Base-by-base conservation (phyloP, 352 stramenopile species). In the Globisporangium emineosum region DNA sequence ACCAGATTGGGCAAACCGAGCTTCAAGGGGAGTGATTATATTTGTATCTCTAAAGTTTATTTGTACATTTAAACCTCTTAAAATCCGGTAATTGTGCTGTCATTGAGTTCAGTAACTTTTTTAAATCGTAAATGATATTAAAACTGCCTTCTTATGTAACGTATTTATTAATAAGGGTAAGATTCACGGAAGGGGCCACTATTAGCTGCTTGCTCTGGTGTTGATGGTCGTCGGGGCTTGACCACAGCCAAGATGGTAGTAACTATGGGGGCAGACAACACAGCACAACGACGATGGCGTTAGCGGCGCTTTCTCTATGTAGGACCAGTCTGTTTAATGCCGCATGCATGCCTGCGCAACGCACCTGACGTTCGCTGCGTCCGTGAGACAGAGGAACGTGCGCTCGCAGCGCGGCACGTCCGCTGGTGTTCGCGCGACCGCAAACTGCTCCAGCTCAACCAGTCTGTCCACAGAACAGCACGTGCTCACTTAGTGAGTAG, bases 361-460 rank as follows among this genome's bases (percentile, higher is more conserved):
- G 45, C 62, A 86, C 78, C 78, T 86, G 66, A 87, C 75, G 62
- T 76, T 83, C n/a, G 66, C 66, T 10, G 64, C 67, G 54, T 87
- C 69, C 57, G 64, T 79, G 51, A 87, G 69, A 50, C 78, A 79
- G 23, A 87, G 61, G 55, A 84, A 84, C 27, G 68, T 73, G 60
- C 45, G 65, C 54, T 72, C 62, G 37, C 53, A 29, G 4, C 19
- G 49, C 42, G 56, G 56, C 27, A 33, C 17, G 0, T 5, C 19
- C 2, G 47, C 43, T 25, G 5, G 62, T 13, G 60, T 51, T 32
- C 72, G 69, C 30, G 64, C 30, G 32, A 66, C 52, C 8, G 68
- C 74, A 32, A 65, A 71, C 62, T 75, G 59, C 55, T 86, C 65
- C 37, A 84, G 66, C 57, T 67, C 65, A 19, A 79, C 25, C 23